These are phyloP conservation scores for Ceriops zippeliana DNA, from an alignment of 345 rosid genomes.

Conservation along the genomic window DNA sequence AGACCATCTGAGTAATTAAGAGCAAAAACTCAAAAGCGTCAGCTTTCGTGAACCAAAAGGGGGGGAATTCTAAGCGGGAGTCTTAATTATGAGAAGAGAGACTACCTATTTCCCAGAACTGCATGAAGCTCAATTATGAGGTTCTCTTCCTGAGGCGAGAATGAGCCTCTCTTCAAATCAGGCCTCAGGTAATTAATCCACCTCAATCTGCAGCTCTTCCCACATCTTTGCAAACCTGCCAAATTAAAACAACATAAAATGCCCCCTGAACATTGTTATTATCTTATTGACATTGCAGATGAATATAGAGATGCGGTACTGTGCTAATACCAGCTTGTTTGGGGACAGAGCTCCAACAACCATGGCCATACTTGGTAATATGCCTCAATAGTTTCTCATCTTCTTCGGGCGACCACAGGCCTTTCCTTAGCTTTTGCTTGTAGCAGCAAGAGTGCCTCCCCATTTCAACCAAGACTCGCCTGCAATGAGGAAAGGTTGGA, in stretches of 20 bases:
- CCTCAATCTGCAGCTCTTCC: slow-evolving; percentile 91
- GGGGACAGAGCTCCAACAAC: slow-evolving; percentile 99
- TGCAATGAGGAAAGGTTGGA: slow-evolving; percentile 4
- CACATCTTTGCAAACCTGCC: slow-evolving; percentile 90
- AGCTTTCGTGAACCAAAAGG: background rate
- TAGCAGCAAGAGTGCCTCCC: slow-evolving; percentile 97
- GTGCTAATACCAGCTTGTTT: slow-evolving; percentile 69
- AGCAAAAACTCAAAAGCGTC: background rate
- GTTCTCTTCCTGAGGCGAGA: slow-evolving; percentile 85
- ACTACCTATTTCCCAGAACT: slow-evolving; percentile 81
- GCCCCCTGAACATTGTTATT: background rate
- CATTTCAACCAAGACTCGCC: slow-evolving; percentile 39
- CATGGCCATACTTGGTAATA: slow-evolving; percentile 89
- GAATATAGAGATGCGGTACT: background rate
- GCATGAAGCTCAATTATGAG: slow-evolving; percentile 91
- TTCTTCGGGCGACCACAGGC: slow-evolving; percentile 98
- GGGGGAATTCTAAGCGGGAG: background rate
- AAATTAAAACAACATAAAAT: background rate
- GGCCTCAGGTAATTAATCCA: slow-evolving; percentile 98
- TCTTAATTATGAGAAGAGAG: background rate
- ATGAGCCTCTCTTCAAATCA: slow-evolving; percentile 96
- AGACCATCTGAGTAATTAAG: slow-evolving; percentile 26
- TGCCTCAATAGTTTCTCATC: slow-evolving; percentile 89
- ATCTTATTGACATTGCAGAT: background rate
- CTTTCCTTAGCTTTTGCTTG: slow-evolving; percentile 97